Percentiles rank a stretch among this genome's conserved stretches.
phyloP scores from a whole-genome alignment of 169 alveolate species.

The Amoebophrya sp. region DNA sequence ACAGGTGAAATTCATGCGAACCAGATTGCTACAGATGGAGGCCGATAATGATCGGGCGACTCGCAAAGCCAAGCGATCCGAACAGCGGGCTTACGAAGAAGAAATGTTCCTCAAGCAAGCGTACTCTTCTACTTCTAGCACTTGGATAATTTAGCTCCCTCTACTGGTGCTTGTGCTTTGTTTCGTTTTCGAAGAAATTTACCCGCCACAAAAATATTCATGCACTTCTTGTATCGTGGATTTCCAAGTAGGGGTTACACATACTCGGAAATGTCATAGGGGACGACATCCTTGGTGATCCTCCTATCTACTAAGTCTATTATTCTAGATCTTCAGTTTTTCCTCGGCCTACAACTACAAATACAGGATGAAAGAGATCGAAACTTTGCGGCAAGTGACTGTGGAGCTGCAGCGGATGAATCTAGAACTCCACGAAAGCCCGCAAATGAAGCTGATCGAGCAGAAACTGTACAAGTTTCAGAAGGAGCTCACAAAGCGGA shows the following conservation, averaged over 20 bases:
- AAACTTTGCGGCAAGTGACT: not conserved
- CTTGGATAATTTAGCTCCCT: not conserved
- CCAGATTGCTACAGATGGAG: not conserved
- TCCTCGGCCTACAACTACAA: too few species aligned
- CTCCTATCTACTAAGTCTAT: too few species aligned
- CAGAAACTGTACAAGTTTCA: conserved; percentile 21
- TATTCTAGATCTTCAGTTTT: not conserved
- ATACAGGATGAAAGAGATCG: not conserved
- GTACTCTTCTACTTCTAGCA: not conserved
- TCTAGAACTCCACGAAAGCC: not conserved
- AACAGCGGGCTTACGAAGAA: conserved; percentile 3
- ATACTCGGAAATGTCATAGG: too few species aligned
- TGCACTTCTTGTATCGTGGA: not conserved
- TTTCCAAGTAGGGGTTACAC: too few species aligned
- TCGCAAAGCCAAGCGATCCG: not conserved
- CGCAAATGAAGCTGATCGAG: conserved; percentile 13
- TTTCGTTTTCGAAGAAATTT: not conserved
- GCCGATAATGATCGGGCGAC: not conserved
- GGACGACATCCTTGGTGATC: too few species aligned
- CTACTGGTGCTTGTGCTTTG: not conserved
- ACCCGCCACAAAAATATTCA: not conserved
- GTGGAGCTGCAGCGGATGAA: conserved; percentile 22
- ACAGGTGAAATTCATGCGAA: not conserved
- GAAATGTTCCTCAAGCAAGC: conserved; percentile 18
- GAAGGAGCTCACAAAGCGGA: not conserved